Evolutionary conservation across 164 flowering plant species (phyloP).

Genomic region (Vitis vinifera): DNA sequence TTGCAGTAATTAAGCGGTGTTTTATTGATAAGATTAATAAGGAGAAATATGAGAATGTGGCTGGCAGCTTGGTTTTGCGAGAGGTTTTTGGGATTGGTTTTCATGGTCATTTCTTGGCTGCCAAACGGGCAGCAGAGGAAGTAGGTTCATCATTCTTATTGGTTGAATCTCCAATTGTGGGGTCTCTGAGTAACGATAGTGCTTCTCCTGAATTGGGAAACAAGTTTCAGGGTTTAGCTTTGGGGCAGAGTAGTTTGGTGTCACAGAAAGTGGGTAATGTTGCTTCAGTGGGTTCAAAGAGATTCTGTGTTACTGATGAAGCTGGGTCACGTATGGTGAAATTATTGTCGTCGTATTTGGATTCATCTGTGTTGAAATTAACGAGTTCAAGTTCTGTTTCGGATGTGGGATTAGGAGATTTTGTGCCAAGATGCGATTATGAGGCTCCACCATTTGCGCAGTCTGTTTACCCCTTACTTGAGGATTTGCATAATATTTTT

Average conservation of each 20-base stretch:
- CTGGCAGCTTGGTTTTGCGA: slow-evolving; percentile 63
- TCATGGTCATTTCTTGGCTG: slow-evolving; percentile 71
- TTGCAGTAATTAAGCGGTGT: slow-evolving; percentile 65
- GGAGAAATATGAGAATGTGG: slow-evolving; percentile 69
- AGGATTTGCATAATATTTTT: slow-evolving; percentile 70
- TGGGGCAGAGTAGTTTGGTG: slow-evolving; percentile 38
- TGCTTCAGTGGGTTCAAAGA: slow-evolving; percentile 23
- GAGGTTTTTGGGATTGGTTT: slow-evolving; percentile 82
- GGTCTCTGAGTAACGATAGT: no score
- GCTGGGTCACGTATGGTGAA: slow-evolving; percentile 34
- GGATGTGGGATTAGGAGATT: slow-evolving; percentile 14
- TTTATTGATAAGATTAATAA: slow-evolving; percentile 58
- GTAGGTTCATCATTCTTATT: slow-evolving; percentile 61
- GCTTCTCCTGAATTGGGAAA: slow-evolving; percentile 3
- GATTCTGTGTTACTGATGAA: slow-evolving; percentile 39
- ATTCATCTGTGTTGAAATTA: no score
- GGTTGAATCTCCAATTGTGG: slow-evolving; percentile 52
- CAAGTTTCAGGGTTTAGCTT: slow-evolving; percentile 33
- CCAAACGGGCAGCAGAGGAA: slow-evolving; percentile 71
- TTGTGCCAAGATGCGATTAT: slow-evolving; percentile 37
- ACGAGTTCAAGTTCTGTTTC: no score
- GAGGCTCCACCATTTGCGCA: slow-evolving; percentile 76
- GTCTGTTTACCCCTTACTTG: slow-evolving; percentile 60
- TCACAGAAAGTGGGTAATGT: slow-evolving; percentile 39
- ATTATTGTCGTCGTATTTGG: no score